Percentiles rank a stretch among this genome's conserved stretches.
These are phyloP conservation scores for Neonectria neomacrospora DNA, from an alignment of 2,329 filamentous ascomycete species.

Conservation along the genomic window DNA sequence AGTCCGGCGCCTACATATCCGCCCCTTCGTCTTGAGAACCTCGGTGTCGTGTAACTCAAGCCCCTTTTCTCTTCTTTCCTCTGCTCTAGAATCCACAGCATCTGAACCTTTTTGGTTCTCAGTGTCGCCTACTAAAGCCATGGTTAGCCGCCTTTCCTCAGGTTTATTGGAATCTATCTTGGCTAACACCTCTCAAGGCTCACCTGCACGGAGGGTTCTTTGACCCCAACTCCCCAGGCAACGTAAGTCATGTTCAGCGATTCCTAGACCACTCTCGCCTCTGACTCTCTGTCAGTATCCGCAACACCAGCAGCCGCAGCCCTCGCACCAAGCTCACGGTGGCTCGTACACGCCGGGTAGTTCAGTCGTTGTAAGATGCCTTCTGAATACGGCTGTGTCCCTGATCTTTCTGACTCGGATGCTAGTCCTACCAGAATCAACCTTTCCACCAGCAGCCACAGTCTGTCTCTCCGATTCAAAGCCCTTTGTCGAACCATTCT, in stretches of 20 bases:
- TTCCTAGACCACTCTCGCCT: neutral
- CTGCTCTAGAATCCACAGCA: neutral
- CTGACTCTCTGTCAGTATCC: conserved; percentile 30
- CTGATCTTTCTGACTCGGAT: conserved; percentile 18
- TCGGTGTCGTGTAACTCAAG: neutral
- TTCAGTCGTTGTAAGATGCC: conserved; percentile 34
- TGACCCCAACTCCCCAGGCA: conserved; percentile 37
- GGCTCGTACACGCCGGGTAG: conserved; percentile 42
- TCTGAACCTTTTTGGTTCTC: conserved; percentile 1
- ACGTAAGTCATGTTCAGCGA: conserved; percentile 21
- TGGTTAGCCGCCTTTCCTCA: conserved; percentile 28
- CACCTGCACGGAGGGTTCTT: conserved; percentile 40
- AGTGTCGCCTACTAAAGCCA: conserved; percentile 34
- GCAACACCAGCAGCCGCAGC: conserved; percentile 19
- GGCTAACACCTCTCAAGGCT: conserved; percentile 30
- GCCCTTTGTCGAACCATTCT: conserved; percentile 32
- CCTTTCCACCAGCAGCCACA: conserved; percentile 36
- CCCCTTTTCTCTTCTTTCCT: conserved; percentile 4
- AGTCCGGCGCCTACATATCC: neutral
- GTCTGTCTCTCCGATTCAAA: conserved; percentile 36
- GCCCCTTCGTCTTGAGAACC: neutral
- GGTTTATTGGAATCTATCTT: neutral
- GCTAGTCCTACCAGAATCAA: conserved; percentile 41
- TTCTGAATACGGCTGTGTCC: neutral
- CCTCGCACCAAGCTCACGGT: conserved; percentile 37